Base-by-base conservation (phyloP, 192 early-diverging fungal species). In the Backusella macrospora region DNA sequence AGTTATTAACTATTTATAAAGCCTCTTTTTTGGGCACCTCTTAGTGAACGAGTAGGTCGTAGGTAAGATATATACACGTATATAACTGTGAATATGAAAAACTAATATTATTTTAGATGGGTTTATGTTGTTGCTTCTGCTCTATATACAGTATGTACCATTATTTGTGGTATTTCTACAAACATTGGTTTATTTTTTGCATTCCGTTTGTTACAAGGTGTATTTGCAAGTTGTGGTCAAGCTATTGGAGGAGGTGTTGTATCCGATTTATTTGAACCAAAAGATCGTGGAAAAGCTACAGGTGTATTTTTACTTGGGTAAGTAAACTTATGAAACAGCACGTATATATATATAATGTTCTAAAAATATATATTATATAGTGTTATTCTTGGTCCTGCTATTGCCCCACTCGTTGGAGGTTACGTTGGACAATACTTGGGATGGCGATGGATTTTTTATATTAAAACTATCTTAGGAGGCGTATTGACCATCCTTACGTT, bases 401-500 rank as follows among this genome's bases (percentile, higher is more conserved):
- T 85, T 62, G 78, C 62, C 2, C 83, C 83, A 0, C 65, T 78
- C 8, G 46, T 78, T 26, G 83, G 83, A 46, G 83, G 83, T 14
- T 85, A 73, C 38, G 55, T 80, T 12, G 71, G 66, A 21, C 39
- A 80, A 29, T 77, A 76, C 26, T 40, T 80, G 10, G 74, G 71
- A 16, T 85, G 77, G 75, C 80, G 78, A 1, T 84, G 83, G 83
- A 74, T 87, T 13, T 92, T 90, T 67, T 89, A 88, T 82, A 76
- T 86, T 14, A 80, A 84, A 40, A 55, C 83, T 3, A 90, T 90
- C 18, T 76, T 88, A 68, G 81, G 82, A 66, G 89, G 86, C 1
- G 44, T 80, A 14, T 73, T 89, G 65, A 63, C 82, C 26, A 59
- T 88, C 16, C 38, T 85, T 15, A 81, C 81, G 0, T 74, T 83